These are phyloP conservation scores for Tagetes patula DNA, from an alignment of 129 eudicot genomes.

Conservation along the genomic window DNA sequence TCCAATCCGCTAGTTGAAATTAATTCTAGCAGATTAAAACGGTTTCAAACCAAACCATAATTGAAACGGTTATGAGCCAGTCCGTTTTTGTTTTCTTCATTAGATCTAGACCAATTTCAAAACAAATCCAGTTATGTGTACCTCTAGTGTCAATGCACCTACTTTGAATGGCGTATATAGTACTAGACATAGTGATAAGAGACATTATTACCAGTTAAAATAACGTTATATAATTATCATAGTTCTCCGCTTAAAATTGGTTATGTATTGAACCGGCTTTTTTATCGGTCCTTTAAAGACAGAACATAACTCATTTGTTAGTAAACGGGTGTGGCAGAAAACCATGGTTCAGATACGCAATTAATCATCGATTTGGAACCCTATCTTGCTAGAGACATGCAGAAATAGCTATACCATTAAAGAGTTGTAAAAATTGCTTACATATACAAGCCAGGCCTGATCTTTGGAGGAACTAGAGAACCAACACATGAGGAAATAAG, in stretches of 20 bases:
- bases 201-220: too few species aligned
- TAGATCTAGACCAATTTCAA: too few species aligned
- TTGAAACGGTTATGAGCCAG: too few species aligned
- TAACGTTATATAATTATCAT: not conserved
- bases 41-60: too few species aligned
- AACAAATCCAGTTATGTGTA: too few species aligned
- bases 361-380: not conserved
- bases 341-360: not conserved
- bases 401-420: constrained; percentile 11
- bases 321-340: not conserved
- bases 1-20: too few species aligned
- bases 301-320: not conserved
- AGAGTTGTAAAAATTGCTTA: constrained; percentile 12
- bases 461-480: constrained; percentile 16
- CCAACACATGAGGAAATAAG: not conserved
- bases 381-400: not conserved
- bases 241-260: not conserved
- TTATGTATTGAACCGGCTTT: too few species aligned
- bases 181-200: too few species aligned
- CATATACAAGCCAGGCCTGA: constrained; percentile 26
- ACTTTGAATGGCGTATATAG: too few species aligned
- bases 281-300: not conserved
- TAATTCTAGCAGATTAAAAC: too few species aligned
- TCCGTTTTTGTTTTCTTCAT: too few species aligned
- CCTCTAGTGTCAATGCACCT: too few species aligned